A percentile compares a stretch with the other conserved stretches of the same genome.
phyloP scores from a whole-genome alignment of 768 basidiomycete species.

The Suillus variegatus region DNA sequence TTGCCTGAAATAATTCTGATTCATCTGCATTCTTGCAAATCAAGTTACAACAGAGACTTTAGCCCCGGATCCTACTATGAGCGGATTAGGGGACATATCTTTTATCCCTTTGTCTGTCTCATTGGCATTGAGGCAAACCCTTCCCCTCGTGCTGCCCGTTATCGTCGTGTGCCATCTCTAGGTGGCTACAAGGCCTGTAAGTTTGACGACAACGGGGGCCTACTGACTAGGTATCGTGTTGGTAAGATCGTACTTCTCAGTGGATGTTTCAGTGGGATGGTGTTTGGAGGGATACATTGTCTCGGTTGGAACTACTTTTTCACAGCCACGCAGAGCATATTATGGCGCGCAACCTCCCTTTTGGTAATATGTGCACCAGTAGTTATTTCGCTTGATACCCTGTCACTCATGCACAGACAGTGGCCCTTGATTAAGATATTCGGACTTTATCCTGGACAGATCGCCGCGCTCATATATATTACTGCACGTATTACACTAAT shows the following conservation, averaged over 20 bases:
- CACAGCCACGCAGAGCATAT: slow-evolving; percentile 15
- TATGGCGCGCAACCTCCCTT: slow-evolving; percentile 23
- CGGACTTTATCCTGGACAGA: accelerated
- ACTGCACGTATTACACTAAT: slow-evolving; percentile 13
- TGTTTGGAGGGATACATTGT: slow-evolving; percentile 31
- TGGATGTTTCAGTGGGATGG: slow-evolving; percentile 8
- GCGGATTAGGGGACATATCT: background rate
- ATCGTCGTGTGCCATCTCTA: background rate
- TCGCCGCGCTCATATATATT: slow-evolving; percentile 10
- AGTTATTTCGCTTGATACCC: background rate
- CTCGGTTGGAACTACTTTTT: slow-evolving; percentile 25
- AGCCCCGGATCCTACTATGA: background rate
- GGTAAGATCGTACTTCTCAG: background rate
- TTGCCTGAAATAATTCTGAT: background rate
- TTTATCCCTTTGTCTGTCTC: background rate
- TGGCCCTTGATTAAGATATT: accelerated
- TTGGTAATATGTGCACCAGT: slow-evolving; percentile 7
- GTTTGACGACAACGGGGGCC: no score
- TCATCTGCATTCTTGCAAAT: background rate
- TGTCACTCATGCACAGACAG: background rate
- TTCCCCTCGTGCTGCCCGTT: background rate
- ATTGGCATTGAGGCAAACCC: accelerated
- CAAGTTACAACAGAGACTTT: no score
- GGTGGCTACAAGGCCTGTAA: background rate
- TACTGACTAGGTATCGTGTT: background rate